Conservation (phyloP, 2,329 filamentous ascomycete species). For the Tympanopsis confertula region DNA sequence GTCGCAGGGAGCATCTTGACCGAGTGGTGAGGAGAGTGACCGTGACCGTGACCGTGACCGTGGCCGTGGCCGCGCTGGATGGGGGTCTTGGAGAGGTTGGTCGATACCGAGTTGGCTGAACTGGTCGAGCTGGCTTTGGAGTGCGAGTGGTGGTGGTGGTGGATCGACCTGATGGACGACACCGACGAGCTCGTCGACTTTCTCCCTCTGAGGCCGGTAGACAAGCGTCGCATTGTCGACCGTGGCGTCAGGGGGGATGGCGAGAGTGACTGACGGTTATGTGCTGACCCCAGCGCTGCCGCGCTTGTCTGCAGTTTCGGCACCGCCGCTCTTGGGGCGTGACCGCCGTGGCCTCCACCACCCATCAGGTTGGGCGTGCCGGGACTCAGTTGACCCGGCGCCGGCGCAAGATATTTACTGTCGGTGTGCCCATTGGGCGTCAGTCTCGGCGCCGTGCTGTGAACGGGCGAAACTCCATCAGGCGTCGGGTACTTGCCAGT, state of each 20-base stretch:
- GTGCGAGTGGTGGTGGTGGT: constrained; percentile 74
- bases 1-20: constrained; percentile 93
- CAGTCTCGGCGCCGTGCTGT: constrained; percentile 32
- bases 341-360: constrained; percentile 17
- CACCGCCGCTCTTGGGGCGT: constrained; percentile 16
- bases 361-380: constrained; percentile 9
- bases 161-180: constrained; percentile 83
- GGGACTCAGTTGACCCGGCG: constrained; percentile 6
- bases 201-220: constrained; percentile 71
- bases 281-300: constrained; percentile 19
- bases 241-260: constrained; percentile 81
- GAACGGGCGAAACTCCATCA: not conserved
- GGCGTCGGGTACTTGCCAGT: constrained; percentile 40
- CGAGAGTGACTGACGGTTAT: constrained; percentile 70
- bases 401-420: constrained; percentile 13
- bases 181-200: constrained; percentile 95
- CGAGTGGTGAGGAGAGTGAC: constrained; percentile 79
- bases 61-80: constrained; percentile 48
- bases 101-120: constrained; percentile 63
- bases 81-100: constrained; percentile 55
- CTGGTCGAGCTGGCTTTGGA: constrained; percentile 92
- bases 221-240: constrained; percentile 73
- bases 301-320: constrained; percentile 7
- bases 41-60: no score
- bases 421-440: constrained; percentile 36